These are phyloP conservation scores for Xylaria polymorpha DNA, from an alignment of 2,329 filamentous ascomycete genomes.

Conservation along the genomic window DNA sequence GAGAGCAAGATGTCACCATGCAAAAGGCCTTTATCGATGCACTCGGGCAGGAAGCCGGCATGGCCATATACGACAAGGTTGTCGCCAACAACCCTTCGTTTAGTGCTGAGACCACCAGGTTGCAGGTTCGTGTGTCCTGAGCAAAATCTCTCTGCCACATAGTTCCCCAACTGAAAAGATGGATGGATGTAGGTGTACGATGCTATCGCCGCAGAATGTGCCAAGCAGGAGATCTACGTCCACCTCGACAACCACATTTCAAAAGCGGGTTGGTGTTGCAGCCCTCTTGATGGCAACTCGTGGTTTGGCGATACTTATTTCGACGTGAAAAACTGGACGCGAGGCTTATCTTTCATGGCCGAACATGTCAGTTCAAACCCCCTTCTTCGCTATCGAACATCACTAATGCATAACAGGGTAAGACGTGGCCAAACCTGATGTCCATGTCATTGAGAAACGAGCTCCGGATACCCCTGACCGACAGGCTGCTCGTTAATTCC, in stretches of 20 bases:
- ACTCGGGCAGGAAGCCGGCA: constrained; percentile 64
- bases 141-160: neutral
- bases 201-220: constrained; percentile 68
- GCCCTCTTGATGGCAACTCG: constrained; percentile 63
- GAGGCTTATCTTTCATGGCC: constrained; percentile 70
- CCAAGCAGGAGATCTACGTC: constrained; percentile 66
- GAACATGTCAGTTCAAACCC: constrained; percentile 53
- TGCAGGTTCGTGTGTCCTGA: constrained; percentile 54
- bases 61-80: constrained; percentile 61
- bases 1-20: constrained; percentile 59
- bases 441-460: constrained; percentile 66
- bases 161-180: constrained; percentile 7
- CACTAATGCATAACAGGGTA: constrained; percentile 48
- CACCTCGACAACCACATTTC: constrained; percentile 72
- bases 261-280: constrained; percentile 68
- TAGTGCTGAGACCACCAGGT: constrained; percentile 62
- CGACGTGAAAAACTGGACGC: constrained; percentile 67
- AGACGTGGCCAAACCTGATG: constrained; percentile 60
- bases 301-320: constrained; percentile 73
- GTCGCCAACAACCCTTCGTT: constrained; percentile 68
- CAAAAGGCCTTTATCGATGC: constrained; percentile 57
- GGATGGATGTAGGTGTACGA: constrained; percentile 63
- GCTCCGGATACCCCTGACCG: constrained; percentile 57
- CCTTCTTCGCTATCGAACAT: neutral
- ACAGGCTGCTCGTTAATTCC: constrained; percentile 44